A percentile compares a stretch with the other conserved stretches of the same genome.
Conservation (phyloP, 2,329 filamentous ascomycete species). For the Sphaerulina musiva region DNA sequence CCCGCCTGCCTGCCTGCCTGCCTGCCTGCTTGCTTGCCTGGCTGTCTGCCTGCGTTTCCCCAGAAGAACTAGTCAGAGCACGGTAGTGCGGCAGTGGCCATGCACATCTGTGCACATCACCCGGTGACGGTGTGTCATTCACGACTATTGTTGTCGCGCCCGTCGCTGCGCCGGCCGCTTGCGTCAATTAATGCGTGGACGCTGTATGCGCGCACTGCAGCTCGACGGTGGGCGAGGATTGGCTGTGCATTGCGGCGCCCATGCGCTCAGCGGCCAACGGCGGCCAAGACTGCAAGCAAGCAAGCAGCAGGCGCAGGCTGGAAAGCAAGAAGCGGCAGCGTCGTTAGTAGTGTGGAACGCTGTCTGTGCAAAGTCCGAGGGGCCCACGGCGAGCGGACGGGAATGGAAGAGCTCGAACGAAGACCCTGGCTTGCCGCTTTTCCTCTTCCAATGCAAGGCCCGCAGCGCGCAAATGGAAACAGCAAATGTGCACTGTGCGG, state of each 20-base stretch:
- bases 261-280: slow-evolving; percentile 10
- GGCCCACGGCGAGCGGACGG: neutral
- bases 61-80: neutral
- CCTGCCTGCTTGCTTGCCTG: too few relatives aligned
- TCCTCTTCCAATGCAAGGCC: slow-evolving; percentile 3
- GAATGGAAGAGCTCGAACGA: slow-evolving; percentile 1
- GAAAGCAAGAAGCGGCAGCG: too few relatives aligned
- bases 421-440: slow-evolving; percentile 2
- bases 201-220: slow-evolving; percentile 3
- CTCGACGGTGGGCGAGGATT: slow-evolving; percentile 10
- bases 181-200: slow-evolving; percentile 11
- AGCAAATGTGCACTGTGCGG: too few relatives aligned
- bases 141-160: neutral
- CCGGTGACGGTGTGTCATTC: slow-evolving; percentile 7
- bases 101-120: slow-evolving; percentile 13
- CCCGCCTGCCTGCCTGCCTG: too few relatives aligned
- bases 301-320: neutral
- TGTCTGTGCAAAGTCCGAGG: slow-evolving; percentile 8
- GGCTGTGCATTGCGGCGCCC: slow-evolving; percentile 13
- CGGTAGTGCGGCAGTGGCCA: neutral
- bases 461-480: neutral
- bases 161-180: slow-evolving; percentile 13
- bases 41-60: neutral
- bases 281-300: slow-evolving; percentile 7
- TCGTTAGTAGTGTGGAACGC: slow-evolving; percentile 8